Base-by-base conservation (phyloP, 441 rosid genomes). In the Raphanus hybrid region DNA sequence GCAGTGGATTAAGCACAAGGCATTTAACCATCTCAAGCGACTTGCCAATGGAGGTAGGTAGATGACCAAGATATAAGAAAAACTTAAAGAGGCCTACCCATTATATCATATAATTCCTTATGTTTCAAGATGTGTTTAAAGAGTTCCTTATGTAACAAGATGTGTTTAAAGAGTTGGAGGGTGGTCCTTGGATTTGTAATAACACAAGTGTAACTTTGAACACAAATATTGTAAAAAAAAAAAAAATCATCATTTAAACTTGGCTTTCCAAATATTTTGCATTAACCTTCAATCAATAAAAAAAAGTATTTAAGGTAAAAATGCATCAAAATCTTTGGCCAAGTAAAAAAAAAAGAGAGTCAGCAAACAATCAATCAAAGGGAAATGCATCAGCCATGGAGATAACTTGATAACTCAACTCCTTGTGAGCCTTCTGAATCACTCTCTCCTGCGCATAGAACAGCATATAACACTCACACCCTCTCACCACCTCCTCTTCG, bases 391-490 rank as follows among this genome's bases (percentile, higher is more conserved):
- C 75, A 74, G 78, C 71, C 78, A 69, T 79, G 71, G 82, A 74
- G 67, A 79, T 74, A 55, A 69, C 76, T 70, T 74, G 79, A 74
- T 79, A 75, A 71, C 85, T 84, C 79, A 77, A 75, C 61, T 89
- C 94, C 59, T 54, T 54, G 20, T 54, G 59, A 54, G 59, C 59
- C 59, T 87, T 88, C 78, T 82, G 75, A 80, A 87, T 83, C 70
- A 89, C 82, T 78, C 15, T 86, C 80, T 91, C 89, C 84, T 90
- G 97, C 65, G 84, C 97, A 68, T 94, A 92, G 79, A 94, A 92
- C 70, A 85, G 72, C 98, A 93, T 91, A 59, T 93, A 93, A 45
- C 97, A 89, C 67, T 93, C 92, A 14, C 96, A 90, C 66, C 89
- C 90, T 85, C 96, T 88, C 64, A 93, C 98, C 23, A 84, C 71